Percentiles rank a stretch among this genome's conserved stretches.
These are phyloP conservation scores for Neurospora tetraspora DNA, from an alignment of 495 filamentous ascomycete genomes.

Conservation along the genomic window DNA sequence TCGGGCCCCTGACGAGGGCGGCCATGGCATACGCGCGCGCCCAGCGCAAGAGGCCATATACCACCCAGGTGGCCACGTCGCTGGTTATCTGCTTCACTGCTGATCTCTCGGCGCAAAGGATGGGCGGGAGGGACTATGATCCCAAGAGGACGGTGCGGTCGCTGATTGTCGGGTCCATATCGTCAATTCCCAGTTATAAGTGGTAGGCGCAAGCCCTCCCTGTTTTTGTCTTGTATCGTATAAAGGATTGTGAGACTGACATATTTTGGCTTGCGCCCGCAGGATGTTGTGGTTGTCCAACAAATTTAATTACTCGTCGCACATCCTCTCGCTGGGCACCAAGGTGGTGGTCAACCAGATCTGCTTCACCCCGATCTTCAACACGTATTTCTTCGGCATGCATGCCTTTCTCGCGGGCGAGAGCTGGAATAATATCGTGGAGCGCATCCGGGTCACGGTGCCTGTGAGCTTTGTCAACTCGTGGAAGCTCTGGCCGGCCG, in stretches of 20 bases:
- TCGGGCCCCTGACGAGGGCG: constrained; percentile 47
- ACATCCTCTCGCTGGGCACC: constrained; percentile 54
- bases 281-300: constrained; percentile 77
- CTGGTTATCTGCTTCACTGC: constrained; percentile 71
- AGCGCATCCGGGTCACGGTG: constrained; percentile 64
- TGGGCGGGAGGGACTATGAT: constrained; percentile 54
- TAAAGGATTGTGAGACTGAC: background rate
- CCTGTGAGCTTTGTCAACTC: constrained; percentile 68
- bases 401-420: constrained; percentile 57
- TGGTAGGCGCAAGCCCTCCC: constrained; percentile 44
- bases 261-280: background rate
- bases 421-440: constrained; percentile 48
- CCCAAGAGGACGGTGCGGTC: constrained; percentile 59
- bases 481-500: constrained; percentile 82
- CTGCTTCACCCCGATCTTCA: constrained; percentile 79
- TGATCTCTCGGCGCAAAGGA: constrained; percentile 68
- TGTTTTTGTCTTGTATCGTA: background rate
- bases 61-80: constrained; percentile 66
- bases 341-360: constrained; percentile 78
- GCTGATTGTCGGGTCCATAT: constrained; percentile 58
- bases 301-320: constrained; percentile 72
- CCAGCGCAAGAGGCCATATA: constrained; percentile 60
- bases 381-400: constrained; percentile 84
- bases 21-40: constrained; percentile 62
- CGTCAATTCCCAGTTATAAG: constrained; percentile 66